Percentiles rank a stretch among this genome's conserved stretches.
Conservation (phyloP, 768 basidiomycete genomes). For the Suillus spraguei region DNA sequence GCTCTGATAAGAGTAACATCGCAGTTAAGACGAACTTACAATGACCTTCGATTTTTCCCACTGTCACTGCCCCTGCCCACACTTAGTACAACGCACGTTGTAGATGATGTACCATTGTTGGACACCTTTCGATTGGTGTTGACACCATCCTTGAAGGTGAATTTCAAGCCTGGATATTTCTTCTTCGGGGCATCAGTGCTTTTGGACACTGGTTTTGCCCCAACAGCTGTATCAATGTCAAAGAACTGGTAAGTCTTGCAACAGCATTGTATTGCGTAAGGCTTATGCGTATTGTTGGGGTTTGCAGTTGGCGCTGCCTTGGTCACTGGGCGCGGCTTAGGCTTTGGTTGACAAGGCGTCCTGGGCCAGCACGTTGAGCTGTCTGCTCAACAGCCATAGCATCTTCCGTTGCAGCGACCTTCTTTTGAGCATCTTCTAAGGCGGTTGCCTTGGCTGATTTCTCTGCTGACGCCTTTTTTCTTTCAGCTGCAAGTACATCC, state of each 20-base stretch:
- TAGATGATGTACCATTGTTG: neutral
- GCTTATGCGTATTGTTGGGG: neutral
- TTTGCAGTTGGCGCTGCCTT: neutral
- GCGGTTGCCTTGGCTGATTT: neutral
- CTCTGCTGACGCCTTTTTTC: neutral
- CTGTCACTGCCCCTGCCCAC: neutral
- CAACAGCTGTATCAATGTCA: neutral
- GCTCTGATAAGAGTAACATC: neutral
- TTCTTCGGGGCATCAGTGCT: neutral
- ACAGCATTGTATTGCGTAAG: neutral
- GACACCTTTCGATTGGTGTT: neutral
- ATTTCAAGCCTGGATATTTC: neutral
- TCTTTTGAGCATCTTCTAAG: neutral
- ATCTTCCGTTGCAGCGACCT: neutral
- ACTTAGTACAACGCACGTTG: neutral
- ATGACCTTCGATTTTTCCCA: neutral
- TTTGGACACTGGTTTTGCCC: neutral
- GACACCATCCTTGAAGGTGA: slow-evolving; percentile 1
- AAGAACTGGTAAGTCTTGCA: neutral
- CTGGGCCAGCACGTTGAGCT: neutral
- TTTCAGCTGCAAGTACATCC: neutral
- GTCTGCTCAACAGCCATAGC: slow-evolving; percentile 3
- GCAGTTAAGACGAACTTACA: neutral
- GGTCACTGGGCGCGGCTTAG: neutral
- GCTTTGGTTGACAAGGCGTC: slow-evolving; percentile 2